phyloP scores from a whole-genome alignment of 768 basidiomycete genomes.

The Xerocomus potaroensis region DNA sequence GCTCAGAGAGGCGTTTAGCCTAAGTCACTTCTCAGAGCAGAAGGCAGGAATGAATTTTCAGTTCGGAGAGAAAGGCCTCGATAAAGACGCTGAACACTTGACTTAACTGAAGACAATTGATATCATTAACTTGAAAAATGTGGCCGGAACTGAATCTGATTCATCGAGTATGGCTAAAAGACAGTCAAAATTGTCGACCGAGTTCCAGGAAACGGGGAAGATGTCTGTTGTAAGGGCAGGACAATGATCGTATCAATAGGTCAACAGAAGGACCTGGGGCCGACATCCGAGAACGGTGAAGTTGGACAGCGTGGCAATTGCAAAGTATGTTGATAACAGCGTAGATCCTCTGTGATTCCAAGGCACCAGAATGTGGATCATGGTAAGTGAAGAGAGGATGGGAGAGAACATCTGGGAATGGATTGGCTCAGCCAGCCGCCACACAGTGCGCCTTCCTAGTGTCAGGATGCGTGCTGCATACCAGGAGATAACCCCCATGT shows the following conservation, averaged over 20 bases:
- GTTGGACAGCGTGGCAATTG: conserved; percentile 17
- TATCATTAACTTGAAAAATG: conserved; percentile 29
- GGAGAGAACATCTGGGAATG: too few species aligned
- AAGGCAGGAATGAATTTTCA: conserved; percentile 30
- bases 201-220: conserved; percentile 10
- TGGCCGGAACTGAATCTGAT: conserved; percentile 28
- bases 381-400: conserved; percentile 13
- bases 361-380: neutral
- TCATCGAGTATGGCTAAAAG: conserved; percentile 26
- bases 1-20: conserved; percentile 50
- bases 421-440: too few species aligned
- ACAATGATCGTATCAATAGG: conserved; percentile 23
- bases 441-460: too few species aligned
- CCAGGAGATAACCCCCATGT: too few species aligned
- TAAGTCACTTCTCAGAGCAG: conserved; percentile 32
- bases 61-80: conserved; percentile 24
- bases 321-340: conserved; percentile 24
- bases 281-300: conserved; percentile 15
- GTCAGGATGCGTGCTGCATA: too few species aligned
- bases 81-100: conserved; percentile 10
- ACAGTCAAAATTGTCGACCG: neutral
- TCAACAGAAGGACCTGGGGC: conserved; percentile 6
- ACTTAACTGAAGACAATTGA: conserved; percentile 12
- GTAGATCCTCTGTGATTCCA: conserved; percentile 4
- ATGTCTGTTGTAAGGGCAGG: conserved; percentile 21